Conservation (phyloP, 2,329 filamentous ascomycete genomes). For the Fusarium caatingaense region DNA sequence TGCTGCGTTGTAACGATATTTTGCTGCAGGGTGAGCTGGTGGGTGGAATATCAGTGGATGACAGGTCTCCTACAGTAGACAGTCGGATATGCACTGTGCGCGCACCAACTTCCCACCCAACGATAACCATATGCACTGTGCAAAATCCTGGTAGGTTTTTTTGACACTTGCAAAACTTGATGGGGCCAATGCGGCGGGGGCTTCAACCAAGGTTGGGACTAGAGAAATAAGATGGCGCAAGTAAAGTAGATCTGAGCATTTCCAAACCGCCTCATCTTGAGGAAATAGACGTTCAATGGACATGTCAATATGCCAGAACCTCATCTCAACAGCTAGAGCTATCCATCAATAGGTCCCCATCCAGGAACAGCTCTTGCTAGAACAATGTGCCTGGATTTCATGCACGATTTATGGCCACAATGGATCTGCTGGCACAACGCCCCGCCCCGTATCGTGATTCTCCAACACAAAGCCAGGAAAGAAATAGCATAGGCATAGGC, state of each 20-base stretch:
- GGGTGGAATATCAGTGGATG: constrained; percentile 36
- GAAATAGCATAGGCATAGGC: constrained; percentile 17
- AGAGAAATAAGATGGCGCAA: constrained; percentile 40
- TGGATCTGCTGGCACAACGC: constrained; percentile 44
- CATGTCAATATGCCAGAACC: not conserved
- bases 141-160: constrained; percentile 21
- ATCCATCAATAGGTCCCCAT: constrained; percentile 8
- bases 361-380: constrained; percentile 30
- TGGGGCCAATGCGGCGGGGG: constrained; percentile 29
- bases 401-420: constrained; percentile 42
- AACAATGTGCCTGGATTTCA: constrained; percentile 41
- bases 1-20: constrained; percentile 43
- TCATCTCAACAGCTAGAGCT: constrained; percentile 3
- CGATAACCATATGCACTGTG: constrained; percentile 29
- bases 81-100: constrained; percentile 12
- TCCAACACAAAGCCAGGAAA: constrained; percentile 30
- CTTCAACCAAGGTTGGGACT: constrained; percentile 36
- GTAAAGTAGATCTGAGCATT: constrained; percentile 24
- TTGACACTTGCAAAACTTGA: constrained; percentile 17
- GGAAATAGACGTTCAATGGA: not conserved
- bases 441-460: constrained; percentile 45
- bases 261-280: constrained; percentile 16
- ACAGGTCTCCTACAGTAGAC: constrained; percentile 21
- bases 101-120: no score
- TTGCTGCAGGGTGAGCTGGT: constrained; percentile 46